Base-by-base conservation (phyloP, 768 basidiomycete genomes). In the Pleurotus tuoliensis region DNA sequence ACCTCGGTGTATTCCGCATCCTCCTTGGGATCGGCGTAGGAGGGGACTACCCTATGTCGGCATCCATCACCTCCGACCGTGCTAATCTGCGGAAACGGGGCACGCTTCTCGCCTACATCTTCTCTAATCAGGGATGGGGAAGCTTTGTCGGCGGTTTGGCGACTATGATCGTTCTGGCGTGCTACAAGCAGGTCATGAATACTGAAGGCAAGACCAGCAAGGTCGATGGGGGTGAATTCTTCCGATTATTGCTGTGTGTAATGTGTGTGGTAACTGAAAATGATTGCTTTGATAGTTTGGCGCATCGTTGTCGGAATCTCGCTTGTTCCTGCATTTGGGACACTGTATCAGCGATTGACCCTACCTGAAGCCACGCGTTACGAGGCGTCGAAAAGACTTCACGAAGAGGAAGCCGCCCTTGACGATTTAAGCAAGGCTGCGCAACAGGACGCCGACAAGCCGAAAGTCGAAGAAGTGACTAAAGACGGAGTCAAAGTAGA, bases 111-210 rank as follows among this genome's bases (percentile, higher is more conserved):
- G 76, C 84, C 18, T 89, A 87, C 64, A 87, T 89, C 62, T 90
- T 90, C 62, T 77, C 86, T 0, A 86, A 85, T 66, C 86, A 90
- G 67, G 90, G 89, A 9, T 90, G 88, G 87, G 89, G 90, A 25
- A 82, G 77, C 41, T 76, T 92, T 55, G 63, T 82, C 37, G 90
- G 87, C 6, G 77, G 77, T 47, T 65, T 91, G 58, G 76, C 77
- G 20, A 83, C 82, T 4, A 80, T 90, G 63, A 72, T 90, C 60
- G 81, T 88, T 16, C 73, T 91, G 27, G 73, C 78, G 1, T 78
- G 76, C 40, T 91, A 88, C 72, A 84, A 82, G 63, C 68, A 74
- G 58, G 78, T 78, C 7, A 88, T 91, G 79, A 76, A 88, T 41
- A 79, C 69, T 40, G 70, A 81, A 55, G 77, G 77, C 6, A 70